Evolutionary conservation across 805 yeast species (phyloP), one percentile per base, ranked within the genome.

Genomic region (Spathaspora girioi): DNA sequence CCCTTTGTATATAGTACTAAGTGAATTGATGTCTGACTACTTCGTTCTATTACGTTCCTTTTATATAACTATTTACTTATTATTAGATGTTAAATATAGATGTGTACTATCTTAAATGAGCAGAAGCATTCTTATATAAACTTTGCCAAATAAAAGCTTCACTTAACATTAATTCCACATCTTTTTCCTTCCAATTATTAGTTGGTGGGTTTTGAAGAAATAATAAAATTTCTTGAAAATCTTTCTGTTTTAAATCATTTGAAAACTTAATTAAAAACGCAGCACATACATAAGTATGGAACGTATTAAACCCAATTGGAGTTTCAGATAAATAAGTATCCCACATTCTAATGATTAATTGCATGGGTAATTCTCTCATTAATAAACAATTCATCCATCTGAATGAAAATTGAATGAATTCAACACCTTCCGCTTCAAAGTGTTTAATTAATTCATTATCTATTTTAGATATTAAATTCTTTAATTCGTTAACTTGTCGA

Each of bases 371-470:
- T 61, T 94, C 99, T 57, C 99, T 81, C 99, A 94, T 94, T 47
- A 94, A 73, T 61, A 94, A 73, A 72, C 99, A 94, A 69, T 94
- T 94, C 98, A 94, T 94, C 99, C 99, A 94, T 58, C 99, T 78
- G 72, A 94, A 94, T 18, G 97, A 83, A 68, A 94, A 94, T 68
- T 94, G 99, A 56, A 94, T 83, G 62, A 94, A 94, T 67, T 94
- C 97, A n/a, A 94, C 82, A 46, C 88, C 88, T 64, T 94, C 97
- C 1, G 67, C 62, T 53, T 84, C 84, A 56, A 94, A 80, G 70
- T 94, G 98, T 38, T 75, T 75, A 40, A 84, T 83, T 32, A 94
- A 74, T 23, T 80, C 84, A 2, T 78, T 67, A 62, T 94, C 98
- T 50, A 93, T 92, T 56, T 96, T 78, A 55, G 82, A 79, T 15